Conservation (phyloP, 306 rosid species). For the Pyrus betulifolia region DNA sequence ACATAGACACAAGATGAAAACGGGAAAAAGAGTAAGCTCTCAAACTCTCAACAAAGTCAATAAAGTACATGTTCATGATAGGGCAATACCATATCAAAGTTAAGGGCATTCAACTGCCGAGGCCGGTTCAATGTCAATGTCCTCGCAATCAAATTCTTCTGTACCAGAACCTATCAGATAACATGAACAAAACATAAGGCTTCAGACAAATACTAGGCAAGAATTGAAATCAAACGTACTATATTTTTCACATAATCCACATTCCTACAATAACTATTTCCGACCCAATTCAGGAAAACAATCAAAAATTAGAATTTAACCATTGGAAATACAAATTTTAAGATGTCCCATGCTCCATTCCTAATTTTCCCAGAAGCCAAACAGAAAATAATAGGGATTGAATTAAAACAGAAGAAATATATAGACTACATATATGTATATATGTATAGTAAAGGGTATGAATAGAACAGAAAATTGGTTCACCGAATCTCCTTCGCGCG, state of each 20-base stretch:
- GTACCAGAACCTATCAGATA: constrained; percentile 53
- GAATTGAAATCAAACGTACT: background rate
- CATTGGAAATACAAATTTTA: background rate
- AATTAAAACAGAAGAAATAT: background rate
- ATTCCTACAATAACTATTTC: background rate
- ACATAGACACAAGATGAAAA: background rate
- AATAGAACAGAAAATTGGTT: background rate
- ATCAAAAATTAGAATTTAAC: background rate
- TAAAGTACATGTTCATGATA: background rate
- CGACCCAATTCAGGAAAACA: background rate
- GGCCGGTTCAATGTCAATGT: constrained; percentile 63
- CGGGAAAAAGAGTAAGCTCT: no score
- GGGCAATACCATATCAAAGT: constrained; percentile 51
- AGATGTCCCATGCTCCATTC: background rate
- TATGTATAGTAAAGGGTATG: background rate
- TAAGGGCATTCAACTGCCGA: constrained; percentile 70
- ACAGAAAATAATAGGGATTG: background rate
- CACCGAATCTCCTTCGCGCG: constrained; percentile 33
- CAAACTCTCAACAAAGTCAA: background rate
- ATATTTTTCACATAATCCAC: background rate
- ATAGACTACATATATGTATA: no score
- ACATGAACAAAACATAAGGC: background rate
- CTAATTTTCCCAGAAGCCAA: background rate
- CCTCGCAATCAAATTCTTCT: constrained; percentile 38
- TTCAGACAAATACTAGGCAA: background rate